Conservation (phyloP, 305 asterid species). For the Fraxinus sp. region DNA sequence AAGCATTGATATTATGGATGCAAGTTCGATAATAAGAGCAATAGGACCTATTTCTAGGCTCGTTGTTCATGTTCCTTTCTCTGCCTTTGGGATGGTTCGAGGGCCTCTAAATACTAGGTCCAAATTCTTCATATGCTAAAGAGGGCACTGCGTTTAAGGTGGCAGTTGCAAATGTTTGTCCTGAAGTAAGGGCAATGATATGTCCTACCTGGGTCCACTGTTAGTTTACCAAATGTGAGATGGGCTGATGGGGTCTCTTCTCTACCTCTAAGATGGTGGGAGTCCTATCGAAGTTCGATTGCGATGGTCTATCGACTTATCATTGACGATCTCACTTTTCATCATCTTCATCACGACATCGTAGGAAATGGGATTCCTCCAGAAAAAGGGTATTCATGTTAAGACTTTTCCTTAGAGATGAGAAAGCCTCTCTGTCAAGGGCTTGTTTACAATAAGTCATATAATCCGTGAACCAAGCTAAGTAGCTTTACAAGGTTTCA, state of each 20-base stretch:
- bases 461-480: neutral
- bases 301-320: no score
- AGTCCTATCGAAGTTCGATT: no score
- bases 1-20: neutral
- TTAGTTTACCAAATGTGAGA: neutral
- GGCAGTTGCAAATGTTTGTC: neutral
- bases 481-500: neutral
- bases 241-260: neutral
- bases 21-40: neutral
- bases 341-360: neutral
- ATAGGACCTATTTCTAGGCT: neutral
- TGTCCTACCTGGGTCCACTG: no score
- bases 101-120: neutral
- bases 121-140: neutral
- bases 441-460: neutral
- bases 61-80: neutral
- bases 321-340: neutral
- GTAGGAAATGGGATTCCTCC: neutral
- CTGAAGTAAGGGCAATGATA: neutral
- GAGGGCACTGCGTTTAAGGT: no score
- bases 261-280: no score
- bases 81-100: neutral
- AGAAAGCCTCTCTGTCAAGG: neutral
- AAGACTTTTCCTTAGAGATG: neutral
- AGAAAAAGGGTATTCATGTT: neutral